Percentiles rank a stretch among this genome's conserved stretches.
Evolutionary conservation across 2,329 filamentous ascomycete genomes (phyloP).

Genomic region (Sclerotinia nivalis): DNA sequence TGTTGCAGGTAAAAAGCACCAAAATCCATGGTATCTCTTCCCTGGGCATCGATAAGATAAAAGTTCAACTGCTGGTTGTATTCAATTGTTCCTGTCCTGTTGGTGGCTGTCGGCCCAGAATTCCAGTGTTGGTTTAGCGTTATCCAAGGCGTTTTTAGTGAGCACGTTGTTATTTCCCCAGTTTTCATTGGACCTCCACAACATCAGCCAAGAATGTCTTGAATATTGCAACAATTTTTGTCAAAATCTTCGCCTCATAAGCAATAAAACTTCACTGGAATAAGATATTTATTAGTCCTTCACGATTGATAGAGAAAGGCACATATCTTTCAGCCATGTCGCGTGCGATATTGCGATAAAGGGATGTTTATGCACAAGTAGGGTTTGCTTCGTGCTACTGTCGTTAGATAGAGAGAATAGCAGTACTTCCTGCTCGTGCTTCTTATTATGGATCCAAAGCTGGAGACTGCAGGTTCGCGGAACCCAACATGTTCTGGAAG

Average conservation of each 20-base stretch:
- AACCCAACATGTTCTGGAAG: not conserved
- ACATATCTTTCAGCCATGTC: not conserved
- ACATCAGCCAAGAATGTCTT: constrained; percentile 18
- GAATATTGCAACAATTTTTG: not conserved
- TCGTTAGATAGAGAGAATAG: not conserved
- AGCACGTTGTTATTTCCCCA: constrained; percentile 21
- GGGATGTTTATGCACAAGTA: not conserved
- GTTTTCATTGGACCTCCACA: constrained; percentile 13
- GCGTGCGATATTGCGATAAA: constrained; percentile 14
- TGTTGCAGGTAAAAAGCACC: no score
- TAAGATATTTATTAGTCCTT: not conserved
- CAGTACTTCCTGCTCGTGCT: not conserved
- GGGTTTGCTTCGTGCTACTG: not conserved
- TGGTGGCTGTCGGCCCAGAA: not conserved
- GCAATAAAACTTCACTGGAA: not conserved
- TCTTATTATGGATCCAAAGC: not conserved
- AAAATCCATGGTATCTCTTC: not conserved
- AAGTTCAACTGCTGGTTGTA: not conserved
- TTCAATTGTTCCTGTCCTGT: not conserved
- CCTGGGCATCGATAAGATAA: not conserved
- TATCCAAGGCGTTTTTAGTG: not conserved
- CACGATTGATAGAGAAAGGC: not conserved
- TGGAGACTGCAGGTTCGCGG: not conserved
- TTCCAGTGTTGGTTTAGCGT: not conserved
- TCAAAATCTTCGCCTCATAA: not conserved